A percentile compares a stretch with the other conserved stretches of the same genome.
Conservation (phyloP, 352 stramenopile genomes). For the Pythium utonaiense region DNA sequence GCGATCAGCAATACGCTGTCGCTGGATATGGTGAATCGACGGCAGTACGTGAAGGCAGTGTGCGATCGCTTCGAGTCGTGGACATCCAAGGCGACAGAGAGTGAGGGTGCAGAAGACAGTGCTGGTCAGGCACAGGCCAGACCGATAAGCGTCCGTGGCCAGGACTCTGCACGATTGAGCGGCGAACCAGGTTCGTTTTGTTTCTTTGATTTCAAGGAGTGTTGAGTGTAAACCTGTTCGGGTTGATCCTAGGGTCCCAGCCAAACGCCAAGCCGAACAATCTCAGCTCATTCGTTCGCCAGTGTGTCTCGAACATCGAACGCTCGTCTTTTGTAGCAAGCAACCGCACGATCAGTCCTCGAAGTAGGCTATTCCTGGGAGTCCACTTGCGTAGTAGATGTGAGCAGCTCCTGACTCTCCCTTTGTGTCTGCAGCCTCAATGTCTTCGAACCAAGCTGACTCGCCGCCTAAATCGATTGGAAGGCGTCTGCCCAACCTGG, state of each 20-base stretch:
- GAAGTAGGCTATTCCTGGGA: constrained; percentile 6
- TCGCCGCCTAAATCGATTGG: constrained; percentile 19
- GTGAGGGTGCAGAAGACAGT: background rate
- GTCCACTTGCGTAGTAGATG: background rate
- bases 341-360: constrained; percentile 4
- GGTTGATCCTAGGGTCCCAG: background rate
- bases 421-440: constrained; percentile 1
- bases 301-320: constrained; percentile 66
- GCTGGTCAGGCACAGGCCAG: background rate
- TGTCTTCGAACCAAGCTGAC: constrained; percentile 51
- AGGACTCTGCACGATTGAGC: background rate
- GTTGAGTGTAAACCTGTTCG: no score
- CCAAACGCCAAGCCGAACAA: constrained; percentile 45
- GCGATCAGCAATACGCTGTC: constrained; percentile 9
- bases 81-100: background rate
- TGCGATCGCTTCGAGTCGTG: constrained; percentile 24
- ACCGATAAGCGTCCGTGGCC: background rate
- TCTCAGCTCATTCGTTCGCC: constrained; percentile 60
- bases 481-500: constrained; percentile 11
- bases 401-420: background rate
- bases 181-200: background rate
- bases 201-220: background rate
- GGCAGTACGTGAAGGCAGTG: constrained; percentile 21
- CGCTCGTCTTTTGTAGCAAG: constrained; percentile 11
- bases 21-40: constrained; percentile 17